Conservation (phyloP, 108 stramenopile genomes). For the Craspedostauros australis region DNA sequence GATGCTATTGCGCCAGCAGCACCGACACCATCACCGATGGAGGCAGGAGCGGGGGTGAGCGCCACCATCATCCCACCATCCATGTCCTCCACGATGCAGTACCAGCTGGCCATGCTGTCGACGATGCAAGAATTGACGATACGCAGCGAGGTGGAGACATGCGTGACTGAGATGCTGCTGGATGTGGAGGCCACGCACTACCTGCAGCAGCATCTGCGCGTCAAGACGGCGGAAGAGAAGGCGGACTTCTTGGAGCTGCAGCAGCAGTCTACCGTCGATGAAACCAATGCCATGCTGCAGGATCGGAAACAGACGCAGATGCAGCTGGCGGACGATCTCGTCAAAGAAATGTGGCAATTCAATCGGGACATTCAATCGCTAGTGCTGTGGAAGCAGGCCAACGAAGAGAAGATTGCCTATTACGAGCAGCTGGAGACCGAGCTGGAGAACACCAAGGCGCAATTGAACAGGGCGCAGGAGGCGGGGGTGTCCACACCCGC, state of each 20-base stretch:
- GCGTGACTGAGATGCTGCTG: conserved; percentile 26
- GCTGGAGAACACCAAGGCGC: conserved; percentile 1
- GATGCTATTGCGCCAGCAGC: too few species aligned
- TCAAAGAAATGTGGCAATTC: conserved; percentile 34
- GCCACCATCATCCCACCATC: too few species aligned
- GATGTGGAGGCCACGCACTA: conserved; percentile 38
- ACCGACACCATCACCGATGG: too few species aligned
- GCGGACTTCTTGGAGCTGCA: conserved; percentile 11
- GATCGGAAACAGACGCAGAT: conserved; percentile 10
- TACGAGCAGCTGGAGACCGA: conserved; percentile 15
- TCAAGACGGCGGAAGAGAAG: conserved; percentile 5
- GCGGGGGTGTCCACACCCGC: neutral
- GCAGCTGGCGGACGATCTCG: conserved; percentile 34
- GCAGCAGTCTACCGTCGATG: conserved; percentile 26
- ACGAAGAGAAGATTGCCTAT: conserved; percentile 24
- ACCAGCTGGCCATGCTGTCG: conserved; percentile 6
- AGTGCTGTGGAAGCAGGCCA: conserved; percentile 24
- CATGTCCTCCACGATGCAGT: conserved; percentile 7
- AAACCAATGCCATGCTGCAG: conserved; percentile 25
- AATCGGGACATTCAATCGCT: conserved; percentile 29
- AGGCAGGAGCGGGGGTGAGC: too few species aligned
- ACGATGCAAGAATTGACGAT: conserved; percentile 22
- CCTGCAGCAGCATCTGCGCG: conserved; percentile 25
- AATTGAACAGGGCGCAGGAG: too few species aligned
- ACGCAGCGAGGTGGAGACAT: conserved; percentile 28